Base-by-base conservation (phyloP, 768 basidiomycete genomes). In the Ramaria rubella region DNA sequence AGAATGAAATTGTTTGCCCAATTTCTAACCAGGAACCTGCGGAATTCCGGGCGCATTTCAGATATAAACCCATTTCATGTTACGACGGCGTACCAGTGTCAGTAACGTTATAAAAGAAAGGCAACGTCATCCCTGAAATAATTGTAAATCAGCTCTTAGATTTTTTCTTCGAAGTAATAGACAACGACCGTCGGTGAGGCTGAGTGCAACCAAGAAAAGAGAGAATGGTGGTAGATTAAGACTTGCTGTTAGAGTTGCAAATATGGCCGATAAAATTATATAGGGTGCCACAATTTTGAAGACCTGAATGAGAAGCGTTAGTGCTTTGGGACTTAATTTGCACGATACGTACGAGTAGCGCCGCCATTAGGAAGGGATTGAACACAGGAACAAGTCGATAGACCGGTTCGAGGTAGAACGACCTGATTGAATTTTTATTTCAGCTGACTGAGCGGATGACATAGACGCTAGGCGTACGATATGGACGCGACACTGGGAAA, bases 11-110 rank as follows among this genome's bases (percentile, higher is more conserved):
- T 0, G 88, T 85, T 64, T 90, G 87, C 5, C 91, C 90, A 52
- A 92, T 94, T 65, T 94, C 88, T 57, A 93, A 72, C 91, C 91
- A 94, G 3, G 87, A 90, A 0, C 91, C 87, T 80, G 62, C 33
- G 27, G 17, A 58, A 19, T 38, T 23, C 34, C 21, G 48, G 51
- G 58, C 43, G 65, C 58, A 52, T 43, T 26, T 59, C 3, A 26
- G 42, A 30, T 6, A 15, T 24, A 30, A 36, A 34, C 8, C 29
- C 36, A 8, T 24, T 5, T 21, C n/a, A 31, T 19, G 53, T 15
- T 27, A 14, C 29, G 15, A 57, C 11, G 17, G 62, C 71, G 57
- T 60, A 83, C 83, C 87, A 3, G 82, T 87, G 67, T 94, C 89
- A 23, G 82, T 83, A 26, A 94, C 90, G 36, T 81, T 81, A 74